A percentile compares a stretch with the other conserved stretches of the same genome.
Conservation (phyloP, 345 rosid genomes). For the Linum trigynum region DNA sequence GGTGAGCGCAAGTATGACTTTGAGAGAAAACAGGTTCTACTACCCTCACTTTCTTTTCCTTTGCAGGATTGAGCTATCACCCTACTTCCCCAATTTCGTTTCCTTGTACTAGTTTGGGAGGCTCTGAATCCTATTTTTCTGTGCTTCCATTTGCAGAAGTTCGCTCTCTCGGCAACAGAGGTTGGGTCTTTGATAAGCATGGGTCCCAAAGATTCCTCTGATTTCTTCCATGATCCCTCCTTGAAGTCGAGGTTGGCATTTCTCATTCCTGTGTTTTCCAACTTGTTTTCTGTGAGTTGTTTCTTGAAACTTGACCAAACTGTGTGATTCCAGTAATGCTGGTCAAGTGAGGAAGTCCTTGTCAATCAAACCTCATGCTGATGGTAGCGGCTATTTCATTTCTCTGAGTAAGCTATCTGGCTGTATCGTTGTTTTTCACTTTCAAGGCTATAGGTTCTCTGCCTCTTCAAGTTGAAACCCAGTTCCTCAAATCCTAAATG, state of each 20-base stretch:
- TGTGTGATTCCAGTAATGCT: conserved; percentile 52
- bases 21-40: conserved; percentile 61
- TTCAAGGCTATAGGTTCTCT: not conserved
- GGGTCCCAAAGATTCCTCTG: conserved; percentile 60
- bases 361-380: conserved; percentile 51
- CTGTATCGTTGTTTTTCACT: not conserved
- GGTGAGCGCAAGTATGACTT: conserved; percentile 87
- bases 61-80: no score
- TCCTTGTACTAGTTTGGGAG: not conserved
- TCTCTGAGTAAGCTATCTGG: conserved; percentile 54
- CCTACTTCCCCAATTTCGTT: not conserved
- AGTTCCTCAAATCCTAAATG: not conserved
- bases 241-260: conserved; percentile 56
- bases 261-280: not conserved
- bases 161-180: conserved; percentile 87
- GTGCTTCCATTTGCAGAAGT: conserved; percentile 33
- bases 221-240: conserved; percentile 92
- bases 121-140: not conserved
- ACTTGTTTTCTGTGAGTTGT: not conserved
- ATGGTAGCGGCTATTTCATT: conserved; percentile 61
- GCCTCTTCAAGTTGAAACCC: not conserved
- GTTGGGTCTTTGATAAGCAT: conserved; percentile 73
- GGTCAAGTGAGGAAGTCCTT: conserved; percentile 93
- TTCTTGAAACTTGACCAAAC: conserved; percentile 6
- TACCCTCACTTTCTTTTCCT: no score